A percentile compares a stretch with the other conserved stretches of the same genome.
phyloP scores from a whole-genome alignment of 78 protist genomes.

The Tieghemostelium lacteum region DNA sequence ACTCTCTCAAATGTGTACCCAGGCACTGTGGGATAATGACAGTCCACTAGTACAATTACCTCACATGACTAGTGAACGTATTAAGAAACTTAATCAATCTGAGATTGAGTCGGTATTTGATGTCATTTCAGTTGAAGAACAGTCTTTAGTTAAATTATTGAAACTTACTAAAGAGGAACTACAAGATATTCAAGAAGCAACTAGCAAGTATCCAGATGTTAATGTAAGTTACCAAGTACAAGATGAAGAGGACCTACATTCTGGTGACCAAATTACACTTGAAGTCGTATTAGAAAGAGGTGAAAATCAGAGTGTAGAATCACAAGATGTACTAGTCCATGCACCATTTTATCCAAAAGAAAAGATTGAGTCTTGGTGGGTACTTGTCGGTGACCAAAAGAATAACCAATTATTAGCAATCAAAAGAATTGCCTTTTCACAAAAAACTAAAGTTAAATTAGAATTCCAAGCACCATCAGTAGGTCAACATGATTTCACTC shows the following conservation, averaged over 20 bases:
- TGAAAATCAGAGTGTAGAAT: neutral
- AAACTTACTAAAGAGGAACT: conserved; percentile 38
- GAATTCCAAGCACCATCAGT: conserved; percentile 90
- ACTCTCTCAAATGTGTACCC: conserved; percentile 94
- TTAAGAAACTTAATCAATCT: conserved; percentile 5
- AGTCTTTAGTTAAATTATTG: conserved; percentile 74
- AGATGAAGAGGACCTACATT: conserved; percentile 40
- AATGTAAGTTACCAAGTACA: conserved; percentile 60
- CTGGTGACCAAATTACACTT: conserved; percentile 65
- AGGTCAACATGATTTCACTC: conserved; percentile 82
- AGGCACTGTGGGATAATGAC: conserved; percentile 88
- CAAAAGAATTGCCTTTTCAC: conserved; percentile 75
- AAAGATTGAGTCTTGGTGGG: conserved; percentile 86
- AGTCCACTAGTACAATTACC: conserved; percentile 79
- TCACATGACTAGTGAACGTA: conserved; percentile 83
- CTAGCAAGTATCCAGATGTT: conserved; percentile 83
- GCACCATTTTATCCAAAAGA: conserved; percentile 87
- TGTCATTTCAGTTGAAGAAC: conserved; percentile 93
- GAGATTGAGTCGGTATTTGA: conserved; percentile 90
- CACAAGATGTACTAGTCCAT: conserved; percentile 43
- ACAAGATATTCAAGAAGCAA: conserved; percentile 50
- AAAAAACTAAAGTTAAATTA: conserved; percentile 69
- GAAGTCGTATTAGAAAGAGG: conserved; percentile 72
- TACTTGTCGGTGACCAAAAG: conserved; percentile 70
- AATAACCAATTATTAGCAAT: conserved; percentile 74